Evolutionary conservation across 2,329 filamentous ascomycete species (phyloP).

Genomic region (Fusarium sp.): DNA sequence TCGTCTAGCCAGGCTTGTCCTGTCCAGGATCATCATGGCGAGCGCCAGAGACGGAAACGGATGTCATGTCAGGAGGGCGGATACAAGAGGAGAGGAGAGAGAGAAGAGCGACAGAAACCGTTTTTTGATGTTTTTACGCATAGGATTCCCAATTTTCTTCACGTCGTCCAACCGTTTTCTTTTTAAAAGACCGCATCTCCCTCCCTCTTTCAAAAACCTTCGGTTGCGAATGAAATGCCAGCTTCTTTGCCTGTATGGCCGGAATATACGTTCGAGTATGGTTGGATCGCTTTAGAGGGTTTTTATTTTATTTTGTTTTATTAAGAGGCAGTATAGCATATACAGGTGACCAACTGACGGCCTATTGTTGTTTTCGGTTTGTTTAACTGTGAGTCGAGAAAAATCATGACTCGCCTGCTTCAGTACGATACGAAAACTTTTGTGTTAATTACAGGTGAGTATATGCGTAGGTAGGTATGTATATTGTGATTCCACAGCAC

Average conservation of each 20-base stretch:
- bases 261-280: constrained; percentile 10
- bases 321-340: constrained; percentile 30
- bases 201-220: constrained; percentile 7
- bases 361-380: constrained; percentile 1
- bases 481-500: too few species aligned
- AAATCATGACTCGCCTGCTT: too few species aligned
- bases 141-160: constrained; percentile 34
- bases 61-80: constrained; percentile 17
- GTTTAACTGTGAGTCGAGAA: constrained; percentile 8
- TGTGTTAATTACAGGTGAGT: too few species aligned
- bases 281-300: constrained; percentile 27
- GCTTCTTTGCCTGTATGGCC: constrained; percentile 4
- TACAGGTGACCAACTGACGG: constrained; percentile 29
- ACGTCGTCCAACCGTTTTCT: constrained; percentile 9
- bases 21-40: constrained; percentile 24
- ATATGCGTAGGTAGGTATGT: too few species aligned
- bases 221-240: constrained; percentile 18
- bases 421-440: too few species aligned
- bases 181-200: constrained; percentile 22
- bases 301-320: too few species aligned
- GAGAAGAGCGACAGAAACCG: constrained; percentile 41
- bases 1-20: constrained; percentile 2
- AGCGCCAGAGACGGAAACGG: constrained; percentile 23
- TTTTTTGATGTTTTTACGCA: constrained; percentile 42
- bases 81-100: constrained; percentile 33